A percentile compares a stretch with the other conserved stretches of the same genome.
Conservation (phyloP, 2,329 filamentous ascomycete genomes). For the Trichoderma semiorbis region DNA sequence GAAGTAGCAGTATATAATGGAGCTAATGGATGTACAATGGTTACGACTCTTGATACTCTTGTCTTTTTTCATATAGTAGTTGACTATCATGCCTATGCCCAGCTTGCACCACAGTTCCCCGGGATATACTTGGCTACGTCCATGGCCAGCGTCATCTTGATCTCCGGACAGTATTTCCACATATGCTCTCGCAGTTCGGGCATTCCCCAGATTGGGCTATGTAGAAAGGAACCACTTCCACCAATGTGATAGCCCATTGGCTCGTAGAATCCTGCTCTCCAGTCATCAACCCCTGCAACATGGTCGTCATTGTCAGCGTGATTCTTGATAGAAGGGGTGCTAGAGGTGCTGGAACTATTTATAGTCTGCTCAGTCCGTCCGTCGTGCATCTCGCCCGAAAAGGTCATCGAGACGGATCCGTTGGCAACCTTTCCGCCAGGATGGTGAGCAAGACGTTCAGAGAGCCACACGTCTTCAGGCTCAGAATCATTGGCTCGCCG, state of each 20-base stretch:
- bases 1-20: neutral
- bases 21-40: neutral
- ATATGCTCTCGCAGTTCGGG: slow-evolving; percentile 47
- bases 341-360: slow-evolving; percentile 24
- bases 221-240: slow-evolving; percentile 44
- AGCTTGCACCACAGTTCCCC: slow-evolving; percentile 39
- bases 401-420: slow-evolving; percentile 45
- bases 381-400: slow-evolving; percentile 48
- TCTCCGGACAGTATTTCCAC: slow-evolving; percentile 56
- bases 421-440: slow-evolving; percentile 50
- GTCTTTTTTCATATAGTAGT: neutral
- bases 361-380: slow-evolving; percentile 29
- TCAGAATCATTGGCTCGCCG: slow-evolving; percentile 41
- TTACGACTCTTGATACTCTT: neutral
- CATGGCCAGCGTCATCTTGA: slow-evolving; percentile 57
- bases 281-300: slow-evolving; percentile 45
- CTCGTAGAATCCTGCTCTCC: slow-evolving; percentile 51
- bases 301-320: slow-evolving; percentile 30
- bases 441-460: slow-evolving; percentile 48
- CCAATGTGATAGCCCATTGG: slow-evolving; percentile 59
- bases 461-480: slow-evolving; percentile 56
- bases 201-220: slow-evolving; percentile 47
- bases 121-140: slow-evolving; percentile 50
- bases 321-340: neutral
- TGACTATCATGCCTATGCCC: neutral